Evolutionary conservation across 139 green algal species (phyloP), one percentile per base, ranked within the genome.

Genomic region (Nannochloris sp.): DNA sequence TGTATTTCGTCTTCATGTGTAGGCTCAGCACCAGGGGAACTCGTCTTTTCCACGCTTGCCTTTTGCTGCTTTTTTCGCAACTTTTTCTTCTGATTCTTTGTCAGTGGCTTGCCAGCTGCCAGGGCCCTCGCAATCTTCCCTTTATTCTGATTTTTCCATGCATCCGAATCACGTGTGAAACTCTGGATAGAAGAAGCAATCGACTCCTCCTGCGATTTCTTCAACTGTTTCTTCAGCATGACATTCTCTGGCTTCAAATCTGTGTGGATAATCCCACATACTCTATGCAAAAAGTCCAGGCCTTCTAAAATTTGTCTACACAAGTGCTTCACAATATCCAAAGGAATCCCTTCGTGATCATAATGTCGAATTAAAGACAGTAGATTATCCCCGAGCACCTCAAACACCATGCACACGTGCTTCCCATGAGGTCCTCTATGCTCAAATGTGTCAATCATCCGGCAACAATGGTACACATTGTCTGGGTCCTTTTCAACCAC

Each of bases 331-430:
- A 98, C 93, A 4, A 91, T 66, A 25, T 73, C 65, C 37, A 98
- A 67, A 0, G 93, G 93, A 16, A 97, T 83, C 26, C 93, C 93
- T 43, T 74, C 65, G 63, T 71, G 62, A 49, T 63, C 28, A 43
- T 77, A 77, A 5, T 87, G 51, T 16, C 72, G 48, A 75, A 91
- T 91, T 14, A 91, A 77, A 11, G 83, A 68, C 49, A 93, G 65
- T 61, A 93, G 69, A 69, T 93, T 93, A 71, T 93, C 86, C 1
- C 86, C 86, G 49, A 93, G 71, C 50, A 89, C 76, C 79, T 98
- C 93, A 68, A 98, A 97, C 25, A 97, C 85, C 83, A 99, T 96
- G 80, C 94, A 99, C 31, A 98, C 86, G 71, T 99, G 94, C 8
- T 53, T 71, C 6, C 94, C 94, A 63, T 98, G 76, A 3, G 92